A percentile compares a stretch with the other conserved stretches of the same genome.
Conservation (phyloP, 805 yeast species). For the Peterozyma xylosa region DNA sequence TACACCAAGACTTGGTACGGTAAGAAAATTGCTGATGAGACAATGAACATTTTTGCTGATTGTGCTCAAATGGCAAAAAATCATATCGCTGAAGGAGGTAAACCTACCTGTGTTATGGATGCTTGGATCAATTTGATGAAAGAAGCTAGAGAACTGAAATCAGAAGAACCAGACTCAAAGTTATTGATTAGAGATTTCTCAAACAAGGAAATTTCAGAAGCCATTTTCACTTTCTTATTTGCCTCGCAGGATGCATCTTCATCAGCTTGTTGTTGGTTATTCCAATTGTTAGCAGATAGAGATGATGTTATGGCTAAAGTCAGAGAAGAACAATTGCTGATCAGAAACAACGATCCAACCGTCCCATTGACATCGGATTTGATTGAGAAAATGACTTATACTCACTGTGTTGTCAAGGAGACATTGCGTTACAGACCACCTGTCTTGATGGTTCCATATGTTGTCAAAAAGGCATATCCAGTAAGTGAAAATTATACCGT, state of each 20-base stretch:
- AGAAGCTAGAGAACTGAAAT: slow-evolving; percentile 48
- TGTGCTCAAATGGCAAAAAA: slow-evolving; percentile 88
- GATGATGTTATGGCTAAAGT: slow-evolving; percentile 84
- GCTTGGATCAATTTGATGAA: slow-evolving; percentile 89
- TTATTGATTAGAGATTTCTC: slow-evolving; percentile 73
- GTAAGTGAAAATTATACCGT: slow-evolving; percentile 78
- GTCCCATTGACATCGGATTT: slow-evolving; percentile 58
- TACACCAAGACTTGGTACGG: slow-evolving; percentile 99
- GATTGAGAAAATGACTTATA: slow-evolving; percentile 82
- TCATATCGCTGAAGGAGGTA: slow-evolving; percentile 69
- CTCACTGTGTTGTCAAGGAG: slow-evolving; percentile 87
- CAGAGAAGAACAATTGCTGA: slow-evolving; percentile 84
- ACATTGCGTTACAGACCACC: slow-evolving; percentile 94
- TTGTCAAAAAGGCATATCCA: slow-evolving; percentile 81
- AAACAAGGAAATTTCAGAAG: slow-evolving; percentile 90
- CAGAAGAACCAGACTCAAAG: slow-evolving; percentile 44
- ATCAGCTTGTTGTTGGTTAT: slow-evolving; percentile 95
- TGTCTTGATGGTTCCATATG: slow-evolving; percentile 96
- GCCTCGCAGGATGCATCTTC: slow-evolving; percentile 99
- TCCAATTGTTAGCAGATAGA: slow-evolving; percentile 92
- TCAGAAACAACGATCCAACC: slow-evolving; percentile 71
- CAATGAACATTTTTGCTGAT: slow-evolving; percentile 82
- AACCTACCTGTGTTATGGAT: slow-evolving; percentile 87
- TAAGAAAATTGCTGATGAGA: slow-evolving; percentile 83
- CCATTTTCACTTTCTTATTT: slow-evolving; percentile 91